phyloP scores from a whole-genome alignment of 108 stramenopile genomes.

The Nannochloropsis granulata region DNA sequence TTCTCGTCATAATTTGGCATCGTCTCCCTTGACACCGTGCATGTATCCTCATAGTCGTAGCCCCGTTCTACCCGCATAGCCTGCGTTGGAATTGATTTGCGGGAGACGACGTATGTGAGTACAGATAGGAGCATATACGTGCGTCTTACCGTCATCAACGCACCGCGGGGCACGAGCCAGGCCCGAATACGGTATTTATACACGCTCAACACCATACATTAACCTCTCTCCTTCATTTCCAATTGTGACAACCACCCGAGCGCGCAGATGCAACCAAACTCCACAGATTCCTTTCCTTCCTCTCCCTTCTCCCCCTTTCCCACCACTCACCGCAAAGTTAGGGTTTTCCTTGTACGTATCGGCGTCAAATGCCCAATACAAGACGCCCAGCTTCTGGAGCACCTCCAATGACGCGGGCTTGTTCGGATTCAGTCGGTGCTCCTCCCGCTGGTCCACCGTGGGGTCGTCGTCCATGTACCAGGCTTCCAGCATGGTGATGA shows the following conservation, averaged over 20 bases:
- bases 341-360: not conserved
- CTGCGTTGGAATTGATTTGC: not conserved
- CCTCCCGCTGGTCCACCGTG: conserved; percentile 7
- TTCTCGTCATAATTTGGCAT: conserved; percentile 72
- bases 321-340: not conserved
- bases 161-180: too few species aligned
- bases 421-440: conserved; percentile 14
- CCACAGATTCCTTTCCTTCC: not conserved
- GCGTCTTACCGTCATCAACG: too few species aligned
- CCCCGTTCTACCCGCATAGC: conserved; percentile 30
- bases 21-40: conserved; percentile 71
- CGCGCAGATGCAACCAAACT: too few species aligned
- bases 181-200: too few species aligned
- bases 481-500: conserved; percentile 3
- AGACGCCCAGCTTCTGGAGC: not conserved
- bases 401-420: not conserved
- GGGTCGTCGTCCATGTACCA: conserved; percentile 30
- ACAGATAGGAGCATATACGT: too few species aligned
- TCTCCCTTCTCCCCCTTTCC: not conserved
- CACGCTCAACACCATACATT: too few species aligned
- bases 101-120: too few species aligned
- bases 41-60: conserved; percentile 75
- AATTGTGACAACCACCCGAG: too few species aligned
- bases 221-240: too few species aligned
- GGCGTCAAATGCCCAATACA: not conserved